Evolutionary conservation across 345 rosid genomes (phyloP).

Genomic region (Anacardium occidentale): DNA sequence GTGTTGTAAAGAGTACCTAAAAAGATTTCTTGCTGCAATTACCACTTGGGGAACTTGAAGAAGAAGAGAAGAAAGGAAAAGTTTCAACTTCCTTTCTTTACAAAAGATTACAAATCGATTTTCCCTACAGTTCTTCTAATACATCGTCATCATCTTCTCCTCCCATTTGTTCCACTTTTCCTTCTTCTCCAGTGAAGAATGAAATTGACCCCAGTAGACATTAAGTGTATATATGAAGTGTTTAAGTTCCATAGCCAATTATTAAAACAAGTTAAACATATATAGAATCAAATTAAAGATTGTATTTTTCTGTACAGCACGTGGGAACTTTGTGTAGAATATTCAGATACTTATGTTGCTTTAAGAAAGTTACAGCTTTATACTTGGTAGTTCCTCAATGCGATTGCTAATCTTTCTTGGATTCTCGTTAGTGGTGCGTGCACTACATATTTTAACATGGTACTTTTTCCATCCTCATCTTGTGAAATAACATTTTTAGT

Average conservation of each 20-base stretch:
- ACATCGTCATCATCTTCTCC: constrained; percentile 15
- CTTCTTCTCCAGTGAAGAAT: background rate
- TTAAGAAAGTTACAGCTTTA: background rate
- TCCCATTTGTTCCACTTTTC: constrained; percentile 7
- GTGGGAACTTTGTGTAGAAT: background rate
- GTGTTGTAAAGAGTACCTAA: constrained; percentile 62
- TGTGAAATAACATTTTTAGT: background rate
- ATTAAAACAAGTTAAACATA: too few species aligned
- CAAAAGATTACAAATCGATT: constrained; percentile 64
- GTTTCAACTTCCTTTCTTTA: constrained; percentile 34
- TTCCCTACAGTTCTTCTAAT: constrained; percentile 33
- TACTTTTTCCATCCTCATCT: background rate
- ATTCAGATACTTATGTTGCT: background rate
- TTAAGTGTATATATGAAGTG: too few species aligned
- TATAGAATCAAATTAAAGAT: background rate
- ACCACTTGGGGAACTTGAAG: constrained; percentile 49
- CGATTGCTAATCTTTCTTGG: background rate
- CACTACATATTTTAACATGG: too few species aligned
- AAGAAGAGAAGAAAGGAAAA: constrained; percentile 43
- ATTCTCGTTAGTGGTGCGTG: too few species aligned
- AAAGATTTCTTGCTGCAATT: constrained; percentile 65
- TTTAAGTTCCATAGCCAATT: too few species aligned
- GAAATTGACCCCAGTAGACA: too few species aligned
- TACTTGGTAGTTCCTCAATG: background rate
- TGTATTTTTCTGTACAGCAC: background rate